phyloP scores from a whole-genome alignment of 148 eudicot genomes.

The Chenopodium formosanum region DNA sequence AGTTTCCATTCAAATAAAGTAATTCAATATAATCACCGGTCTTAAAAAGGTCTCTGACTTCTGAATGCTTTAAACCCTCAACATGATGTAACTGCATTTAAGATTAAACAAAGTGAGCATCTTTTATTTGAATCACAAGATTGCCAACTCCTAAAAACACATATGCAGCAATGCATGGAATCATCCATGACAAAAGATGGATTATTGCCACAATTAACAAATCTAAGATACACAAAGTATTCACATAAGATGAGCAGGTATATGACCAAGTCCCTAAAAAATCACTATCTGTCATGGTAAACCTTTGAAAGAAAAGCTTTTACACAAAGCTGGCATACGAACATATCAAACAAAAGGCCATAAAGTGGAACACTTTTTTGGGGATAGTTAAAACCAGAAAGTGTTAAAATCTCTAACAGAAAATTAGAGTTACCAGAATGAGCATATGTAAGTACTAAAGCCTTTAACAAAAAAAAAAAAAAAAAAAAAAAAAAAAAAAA shows the following conservation, averaged over 20 bases:
- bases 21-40: conserved; percentile 34
- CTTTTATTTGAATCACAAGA: neutral
- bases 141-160: neutral
- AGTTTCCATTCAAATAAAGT: conserved; percentile 63
- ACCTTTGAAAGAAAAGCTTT: neutral
- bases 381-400: neutral
- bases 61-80: conserved; percentile 67
- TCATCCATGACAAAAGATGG: neutral
- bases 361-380: neutral
- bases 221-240: neutral
- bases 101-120: conserved; percentile 3
- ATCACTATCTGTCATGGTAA: neutral
- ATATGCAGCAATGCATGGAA: neutral
- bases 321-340: neutral
- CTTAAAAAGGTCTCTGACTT: conserved; percentile 57
- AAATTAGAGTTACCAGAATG: neutral
- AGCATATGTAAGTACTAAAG: neutral
- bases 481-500: neutral
- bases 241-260: neutral
- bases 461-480: neutral
- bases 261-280: neutral
- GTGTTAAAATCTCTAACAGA: neutral
- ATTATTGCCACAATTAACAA: neutral
- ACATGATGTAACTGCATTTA: conserved; percentile 78
- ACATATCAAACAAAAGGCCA: neutral